Conservation (phyloP, 1,284 basidiomycete species). For the Leccinum pallidistipes region DNA sequence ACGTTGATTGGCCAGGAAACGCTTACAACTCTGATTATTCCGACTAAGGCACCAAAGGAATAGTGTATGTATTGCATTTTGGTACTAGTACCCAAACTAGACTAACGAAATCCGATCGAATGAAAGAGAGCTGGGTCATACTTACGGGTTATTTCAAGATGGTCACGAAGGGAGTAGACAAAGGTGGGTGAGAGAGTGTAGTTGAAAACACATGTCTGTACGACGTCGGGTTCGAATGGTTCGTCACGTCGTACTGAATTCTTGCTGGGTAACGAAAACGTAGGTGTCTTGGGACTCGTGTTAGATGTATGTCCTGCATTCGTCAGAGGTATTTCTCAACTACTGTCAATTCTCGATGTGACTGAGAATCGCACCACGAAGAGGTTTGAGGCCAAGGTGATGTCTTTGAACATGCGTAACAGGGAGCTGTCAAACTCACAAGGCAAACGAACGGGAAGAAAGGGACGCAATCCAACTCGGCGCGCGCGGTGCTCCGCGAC, state of each 20-base stretch:
- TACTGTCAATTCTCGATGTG: neutral
- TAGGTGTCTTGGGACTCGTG: no score
- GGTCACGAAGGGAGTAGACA: neutral
- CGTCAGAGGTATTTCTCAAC: neutral
- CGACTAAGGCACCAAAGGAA: slow-evolving; percentile 31
- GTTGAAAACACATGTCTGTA: neutral
- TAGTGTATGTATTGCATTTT: slow-evolving; percentile 27
- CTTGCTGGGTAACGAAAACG: no score
- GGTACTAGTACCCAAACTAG: slow-evolving; percentile 17
- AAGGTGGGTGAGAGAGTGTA: neutral
- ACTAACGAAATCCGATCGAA: neutral
- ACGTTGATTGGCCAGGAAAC: slow-evolving; percentile 21
- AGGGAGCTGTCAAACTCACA: neutral
- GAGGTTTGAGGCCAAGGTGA: neutral
- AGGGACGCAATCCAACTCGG: neutral
- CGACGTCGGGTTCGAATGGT: neutral
- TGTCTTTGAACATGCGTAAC: neutral
- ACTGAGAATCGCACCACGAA: neutral
- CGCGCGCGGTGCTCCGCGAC: neutral
- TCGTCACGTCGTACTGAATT: neutral
- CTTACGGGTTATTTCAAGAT: neutral
- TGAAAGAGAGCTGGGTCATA: neutral
- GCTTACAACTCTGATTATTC: slow-evolving; percentile 24
- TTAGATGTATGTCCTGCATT: neutral
- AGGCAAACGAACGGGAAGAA: neutral